phyloP scores from a whole-genome alignment of 805 yeast genomes.

The Wickerhamomyces subpelliculosus region DNA sequence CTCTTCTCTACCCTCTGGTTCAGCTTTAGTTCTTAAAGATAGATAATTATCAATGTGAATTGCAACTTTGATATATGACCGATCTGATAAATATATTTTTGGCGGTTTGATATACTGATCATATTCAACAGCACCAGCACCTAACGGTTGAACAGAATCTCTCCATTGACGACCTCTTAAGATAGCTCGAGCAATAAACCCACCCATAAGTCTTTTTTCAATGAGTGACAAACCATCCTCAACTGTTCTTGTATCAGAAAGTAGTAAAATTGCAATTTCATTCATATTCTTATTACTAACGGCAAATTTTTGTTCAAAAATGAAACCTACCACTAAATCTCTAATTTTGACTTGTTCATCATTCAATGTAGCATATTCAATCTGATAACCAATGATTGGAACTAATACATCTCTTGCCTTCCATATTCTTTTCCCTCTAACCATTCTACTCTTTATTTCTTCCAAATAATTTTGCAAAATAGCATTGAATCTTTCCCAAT shows the following conservation, averaged over 20 bases:
- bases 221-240: conserved; percentile 22
- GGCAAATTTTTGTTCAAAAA: conserved; percentile 9
- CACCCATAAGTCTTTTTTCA: conserved; percentile 30
- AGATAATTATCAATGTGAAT: not conserved
- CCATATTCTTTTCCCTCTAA: conserved; percentile 6
- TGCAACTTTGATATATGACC: not conserved
- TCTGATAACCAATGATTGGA: conserved; percentile 8
- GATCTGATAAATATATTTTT: not conserved
- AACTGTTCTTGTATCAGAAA: conserved; percentile 22
- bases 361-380: conserved; percentile 10
- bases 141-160: conserved; percentile 3
- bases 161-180: conserved; percentile 18
- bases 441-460: conserved; percentile 12
- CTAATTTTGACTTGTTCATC: not conserved
- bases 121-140: not conserved
- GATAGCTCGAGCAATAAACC: conserved; percentile 20
- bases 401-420: not conserved
- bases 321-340: conserved; percentile 9
- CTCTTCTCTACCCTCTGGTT: conserved; percentile 8
- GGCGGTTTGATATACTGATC: conserved; percentile 15
- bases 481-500: conserved; percentile 15
- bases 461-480: conserved; percentile 10
- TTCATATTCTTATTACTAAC: conserved; percentile 28
- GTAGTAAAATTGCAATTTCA: conserved; percentile 21
- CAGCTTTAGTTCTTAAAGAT: no score